Conservation (phyloP, 345 rosid genomes). For the Crucihimalaya himalaica region DNA sequence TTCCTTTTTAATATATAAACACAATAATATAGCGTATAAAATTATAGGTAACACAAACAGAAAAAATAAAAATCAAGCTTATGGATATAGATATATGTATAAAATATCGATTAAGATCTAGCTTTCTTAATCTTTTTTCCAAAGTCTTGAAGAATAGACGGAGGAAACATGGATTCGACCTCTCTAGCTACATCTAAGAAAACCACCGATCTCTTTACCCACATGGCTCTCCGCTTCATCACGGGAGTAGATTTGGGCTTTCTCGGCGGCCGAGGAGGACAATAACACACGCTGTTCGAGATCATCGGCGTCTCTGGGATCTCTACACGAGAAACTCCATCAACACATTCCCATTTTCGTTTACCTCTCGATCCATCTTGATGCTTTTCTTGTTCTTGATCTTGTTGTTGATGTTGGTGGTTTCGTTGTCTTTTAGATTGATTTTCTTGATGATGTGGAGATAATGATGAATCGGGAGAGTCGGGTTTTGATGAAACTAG, state of each 20-base stretch:
- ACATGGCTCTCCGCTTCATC: conserved; percentile 44
- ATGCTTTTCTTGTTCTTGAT: conserved; percentile 3
- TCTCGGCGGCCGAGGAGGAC: conserved; percentile 67
- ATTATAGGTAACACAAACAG: background rate
- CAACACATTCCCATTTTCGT: conserved; percentile 41
- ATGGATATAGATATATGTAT: background rate
- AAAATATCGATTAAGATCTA: conserved; percentile 32
- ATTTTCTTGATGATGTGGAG: conserved; percentile 11
- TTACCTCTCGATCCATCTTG: conserved; percentile 23
- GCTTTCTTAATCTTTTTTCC: conserved; percentile 65
- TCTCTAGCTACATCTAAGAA: conserved; percentile 68
- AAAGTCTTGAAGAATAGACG: conserved; percentile 51
- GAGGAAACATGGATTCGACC: conserved; percentile 64
- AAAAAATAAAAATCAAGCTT: background rate
- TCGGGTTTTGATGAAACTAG: conserved; percentile 35
- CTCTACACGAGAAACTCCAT: conserved; percentile 39
- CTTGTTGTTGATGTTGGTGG: conserved; percentile 17
- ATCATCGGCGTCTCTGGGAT: conserved; percentile 47
- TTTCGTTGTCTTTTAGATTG: conserved; percentile 1
- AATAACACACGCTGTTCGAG: conserved; percentile 35
- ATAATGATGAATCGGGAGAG: conserved; percentile 29
- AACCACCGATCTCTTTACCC: conserved; percentile 34
- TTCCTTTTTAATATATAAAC: background rate
- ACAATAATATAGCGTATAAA: conserved; percentile 5
- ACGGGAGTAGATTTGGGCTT: conserved; percentile 58